Percentiles rank a stretch among this genome's conserved stretches.
phyloP scores from a whole-genome alignment of 805 yeast species.

The Suhomyces emberorum region DNA sequence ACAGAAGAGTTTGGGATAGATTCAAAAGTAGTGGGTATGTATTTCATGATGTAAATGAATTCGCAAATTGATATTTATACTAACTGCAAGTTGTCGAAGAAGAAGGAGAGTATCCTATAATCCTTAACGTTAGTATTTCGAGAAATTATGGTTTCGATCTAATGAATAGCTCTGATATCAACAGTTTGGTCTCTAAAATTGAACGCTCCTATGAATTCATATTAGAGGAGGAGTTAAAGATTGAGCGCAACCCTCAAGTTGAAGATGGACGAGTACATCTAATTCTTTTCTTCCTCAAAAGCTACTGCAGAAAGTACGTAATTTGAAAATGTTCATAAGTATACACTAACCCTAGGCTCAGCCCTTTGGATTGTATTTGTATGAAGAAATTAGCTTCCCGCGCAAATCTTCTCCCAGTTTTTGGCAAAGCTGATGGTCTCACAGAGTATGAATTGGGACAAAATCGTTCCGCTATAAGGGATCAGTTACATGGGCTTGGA shows the following conservation, averaged over 20 bases:
- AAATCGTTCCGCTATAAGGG: conserved; percentile 53
- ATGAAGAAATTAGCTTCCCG: conserved; percentile 68
- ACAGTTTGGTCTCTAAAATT: conserved; percentile 6
- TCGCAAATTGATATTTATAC: background rate
- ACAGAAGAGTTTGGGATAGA: conserved; percentile 11
- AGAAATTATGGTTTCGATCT: conserved; percentile 24
- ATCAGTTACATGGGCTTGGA: conserved; percentile 48
- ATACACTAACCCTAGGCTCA: conserved; percentile 27
- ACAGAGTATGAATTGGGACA: conserved; percentile 51
- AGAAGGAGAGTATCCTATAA: conserved; percentile 8
- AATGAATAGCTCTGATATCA: conserved; percentile 16
- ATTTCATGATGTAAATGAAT: no score
- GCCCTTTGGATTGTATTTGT: conserved; percentile 66
- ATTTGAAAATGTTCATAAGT: no score
- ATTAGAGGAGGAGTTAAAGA: conserved; percentile 12
- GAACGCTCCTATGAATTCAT: conserved; percentile 7
- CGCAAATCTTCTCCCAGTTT: conserved; percentile 78
- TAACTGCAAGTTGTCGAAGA: background rate
- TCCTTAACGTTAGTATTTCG: conserved; percentile 19
- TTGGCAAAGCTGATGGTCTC: conserved; percentile 77
- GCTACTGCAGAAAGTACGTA: conserved; percentile 13
- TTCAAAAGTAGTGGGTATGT: conserved; percentile 11
- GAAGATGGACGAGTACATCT: conserved; percentile 22
- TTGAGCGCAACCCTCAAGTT: conserved; percentile 12
- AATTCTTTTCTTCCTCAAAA: conserved; percentile 21